Base-by-base conservation (phyloP, 495 filamentous ascomycete genomes). In the Penicillium flavigenum region DNA sequence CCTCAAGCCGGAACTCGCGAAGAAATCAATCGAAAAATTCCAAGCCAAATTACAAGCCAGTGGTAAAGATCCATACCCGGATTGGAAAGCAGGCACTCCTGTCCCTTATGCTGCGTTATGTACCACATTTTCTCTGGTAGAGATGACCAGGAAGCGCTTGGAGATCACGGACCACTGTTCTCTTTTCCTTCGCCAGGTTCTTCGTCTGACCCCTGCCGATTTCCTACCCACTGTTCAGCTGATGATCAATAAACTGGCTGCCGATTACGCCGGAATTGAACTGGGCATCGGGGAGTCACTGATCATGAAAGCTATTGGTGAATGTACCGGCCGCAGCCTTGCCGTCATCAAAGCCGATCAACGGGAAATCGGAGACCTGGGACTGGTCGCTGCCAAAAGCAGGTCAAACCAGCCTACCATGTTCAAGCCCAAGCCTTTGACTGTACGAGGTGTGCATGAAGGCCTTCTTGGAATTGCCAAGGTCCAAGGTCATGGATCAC, bases 281-380 rank as follows among this genome's bases (percentile, higher is more conserved):
- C 79, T 98, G 17, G 94, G 94, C 29, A 98, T 98, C 66, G 94
- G 94, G 43, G 94, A 98, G 76, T 96, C 91, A 14, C 69, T 98
- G 44, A 96, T 98, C 63, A 97, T 98, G 92, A 98, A 97, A 65
- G 89, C 94, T 16, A 96, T 98, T 65, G 91, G 92, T 14, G 92
- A 98, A 75, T 87, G 85, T 49, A 98, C 94, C 3, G 94, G 94
- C 6, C 87, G 95, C 52, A 94, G 87, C 66, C 72, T 97, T 41
- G 73, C 83, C 9, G 84, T 94, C 51, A 96, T 98, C 71, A 97
- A 96, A 69, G 81, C 85, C 39, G 94, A 98, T 64, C 94, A 98
- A 58, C 90, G 91, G 61, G 90, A 97, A 62, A 95, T 97, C 67
- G 94, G 94, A 24, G 94, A 98, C 70, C 79, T 98, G 19, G 94